Conservation (phyloP, 441 rosid species). For the Pelargonium myrrhifolium region DNA sequence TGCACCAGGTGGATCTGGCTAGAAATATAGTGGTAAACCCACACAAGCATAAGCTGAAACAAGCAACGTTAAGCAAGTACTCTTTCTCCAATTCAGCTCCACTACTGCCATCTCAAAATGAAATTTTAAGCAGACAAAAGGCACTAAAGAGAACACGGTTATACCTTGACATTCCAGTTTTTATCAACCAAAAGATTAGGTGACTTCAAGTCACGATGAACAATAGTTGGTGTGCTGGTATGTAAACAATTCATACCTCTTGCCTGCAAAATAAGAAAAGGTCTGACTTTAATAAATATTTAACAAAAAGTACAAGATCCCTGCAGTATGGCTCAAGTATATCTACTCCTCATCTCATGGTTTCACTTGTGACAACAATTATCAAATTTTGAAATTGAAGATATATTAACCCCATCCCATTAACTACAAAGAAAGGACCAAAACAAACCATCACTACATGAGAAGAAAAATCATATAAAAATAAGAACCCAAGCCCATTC, state of each 20-base stretch:
- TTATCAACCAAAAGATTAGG: conserved; percentile 96
- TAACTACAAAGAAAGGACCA: neutral
- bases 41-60: neutral
- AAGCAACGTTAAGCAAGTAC: neutral
- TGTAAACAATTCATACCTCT: conserved; percentile 98
- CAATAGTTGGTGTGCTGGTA: conserved; percentile 84
- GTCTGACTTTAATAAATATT: neutral
- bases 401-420: no score
- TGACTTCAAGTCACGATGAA: conserved; percentile 94
- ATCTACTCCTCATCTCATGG: neutral
- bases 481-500: neutral
- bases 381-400: neutral
- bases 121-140: neutral
- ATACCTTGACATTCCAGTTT: conserved; percentile 97
- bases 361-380: neutral
- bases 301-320: neutral
- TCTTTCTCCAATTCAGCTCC: neutral
- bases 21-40: neutral
- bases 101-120: neutral
- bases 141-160: neutral
- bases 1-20: neutral
- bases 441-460: neutral
- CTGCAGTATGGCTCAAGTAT: neutral
- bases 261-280: conserved; percentile 45
- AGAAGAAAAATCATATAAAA: neutral